A percentile compares a stretch with the other conserved stretches of the same genome.
Conservation (phyloP, 331 rosid species). For the Phaseolus coccineus region DNA sequence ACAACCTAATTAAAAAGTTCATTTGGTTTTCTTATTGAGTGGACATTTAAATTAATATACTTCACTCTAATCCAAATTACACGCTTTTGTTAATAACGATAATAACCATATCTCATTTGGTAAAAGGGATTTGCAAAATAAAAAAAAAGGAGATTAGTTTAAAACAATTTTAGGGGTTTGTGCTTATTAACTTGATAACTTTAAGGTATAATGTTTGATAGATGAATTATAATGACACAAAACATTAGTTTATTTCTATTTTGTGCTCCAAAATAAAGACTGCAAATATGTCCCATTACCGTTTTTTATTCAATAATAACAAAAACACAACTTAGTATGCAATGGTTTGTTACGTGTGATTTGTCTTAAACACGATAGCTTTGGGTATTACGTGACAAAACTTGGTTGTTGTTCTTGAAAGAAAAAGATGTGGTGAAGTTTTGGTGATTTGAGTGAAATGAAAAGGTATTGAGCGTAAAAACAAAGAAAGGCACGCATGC, state of each 20-base stretch:
- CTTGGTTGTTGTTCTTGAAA: background rate
- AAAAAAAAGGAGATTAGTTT: background rate
- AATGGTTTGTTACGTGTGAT: constrained; percentile 27
- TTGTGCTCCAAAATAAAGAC: background rate
- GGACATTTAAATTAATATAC: background rate
- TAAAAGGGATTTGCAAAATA: background rate
- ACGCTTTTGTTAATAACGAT: background rate
- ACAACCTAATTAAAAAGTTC: background rate
- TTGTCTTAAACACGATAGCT: constrained; percentile 1
- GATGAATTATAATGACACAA: no score
- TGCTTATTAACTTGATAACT: no score
- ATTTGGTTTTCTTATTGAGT: background rate
- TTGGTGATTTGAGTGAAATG: constrained; percentile 37
- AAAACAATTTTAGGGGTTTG: no score
- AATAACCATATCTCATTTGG: background rate
- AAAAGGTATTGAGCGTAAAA: constrained; percentile 29
- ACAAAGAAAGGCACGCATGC: constrained; percentile 7
- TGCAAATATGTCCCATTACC: background rate
- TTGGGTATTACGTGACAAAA: constrained; percentile 21
- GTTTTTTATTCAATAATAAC: background rate
- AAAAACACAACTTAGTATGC: constrained; percentile 28
- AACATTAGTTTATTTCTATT: background rate
- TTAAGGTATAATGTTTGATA: no score
- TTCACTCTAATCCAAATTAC: background rate
- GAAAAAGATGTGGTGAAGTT: background rate